Percentiles rank a stretch among this genome's conserved stretches.
These are phyloP conservation scores for Exophiala sideris DNA, from an alignment of 2,329 filamentous ascomycete genomes.

Conservation along the genomic window DNA sequence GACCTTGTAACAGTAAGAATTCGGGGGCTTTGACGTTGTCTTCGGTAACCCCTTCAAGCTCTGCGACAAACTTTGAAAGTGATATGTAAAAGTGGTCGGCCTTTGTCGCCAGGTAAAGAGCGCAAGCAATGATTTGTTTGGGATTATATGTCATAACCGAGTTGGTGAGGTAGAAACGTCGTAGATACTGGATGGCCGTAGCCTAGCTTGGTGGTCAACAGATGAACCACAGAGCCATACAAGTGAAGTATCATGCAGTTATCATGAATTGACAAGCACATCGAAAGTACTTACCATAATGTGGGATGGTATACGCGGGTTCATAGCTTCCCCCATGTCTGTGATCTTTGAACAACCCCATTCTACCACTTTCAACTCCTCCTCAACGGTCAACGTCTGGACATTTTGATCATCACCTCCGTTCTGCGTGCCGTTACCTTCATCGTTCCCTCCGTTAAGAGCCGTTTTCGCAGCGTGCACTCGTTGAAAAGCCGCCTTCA, in stretches of 20 bases:
- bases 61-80: conserved; percentile 63
- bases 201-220: conserved; percentile 43
- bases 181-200: conserved; percentile 84
- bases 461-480: conserved; percentile 37
- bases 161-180: conserved; percentile 93
- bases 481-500: conserved; percentile 56
- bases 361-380: conserved; percentile 77
- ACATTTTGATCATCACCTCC: conserved; percentile 46
- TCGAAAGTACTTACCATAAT: conserved; percentile 37
- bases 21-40: conserved; percentile 88
- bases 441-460: conserved; percentile 35
- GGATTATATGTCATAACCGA: conserved; percentile 96
- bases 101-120: conserved; percentile 90
- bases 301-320: conserved; percentile 51
- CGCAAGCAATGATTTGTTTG: conserved; percentile 81
- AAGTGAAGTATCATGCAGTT: not conserved
- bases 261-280: not conserved
- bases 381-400: conserved; percentile 72
- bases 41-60: conserved; percentile 66
- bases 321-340: conserved; percentile 58
- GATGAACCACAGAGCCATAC: not conserved
- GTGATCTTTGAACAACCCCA: conserved; percentile 68
- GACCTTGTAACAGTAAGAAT: conserved; percentile 85
- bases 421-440: conserved; percentile 22
- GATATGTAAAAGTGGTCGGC: conserved; percentile 79